These are phyloP conservation scores for Achaetomium macrosporum DNA, from an alignment of 2,329 filamentous ascomycete genomes.

Conservation along the genomic window DNA sequence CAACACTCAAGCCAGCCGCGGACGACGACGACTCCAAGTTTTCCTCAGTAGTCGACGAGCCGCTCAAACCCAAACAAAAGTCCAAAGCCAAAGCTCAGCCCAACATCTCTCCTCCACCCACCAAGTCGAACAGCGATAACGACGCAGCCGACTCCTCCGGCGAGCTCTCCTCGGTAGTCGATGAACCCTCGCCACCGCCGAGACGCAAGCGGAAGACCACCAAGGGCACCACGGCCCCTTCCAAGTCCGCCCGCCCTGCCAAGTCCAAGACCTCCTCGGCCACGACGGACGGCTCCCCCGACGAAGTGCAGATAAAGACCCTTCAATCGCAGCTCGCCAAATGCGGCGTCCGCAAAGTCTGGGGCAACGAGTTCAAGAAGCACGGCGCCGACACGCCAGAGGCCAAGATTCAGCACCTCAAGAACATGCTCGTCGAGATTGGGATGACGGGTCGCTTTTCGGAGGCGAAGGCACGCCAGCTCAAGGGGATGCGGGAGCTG, in stretches of 20 bases:
- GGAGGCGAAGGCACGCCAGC: constrained; percentile 73
- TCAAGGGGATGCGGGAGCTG: constrained; percentile 82
- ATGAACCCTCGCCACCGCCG: constrained; percentile 22
- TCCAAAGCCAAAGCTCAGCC: not conserved
- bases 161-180: constrained; percentile 21
- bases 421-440: constrained; percentile 67
- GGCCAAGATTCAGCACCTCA: constrained; percentile 79
- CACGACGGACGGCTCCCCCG: constrained; percentile 39
- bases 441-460: constrained; percentile 91
- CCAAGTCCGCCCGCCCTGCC: constrained; percentile 27
- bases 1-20: not conserved
- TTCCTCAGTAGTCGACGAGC: constrained; percentile 21
- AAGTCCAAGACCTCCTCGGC: constrained; percentile 33
- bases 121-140: constrained; percentile 24
- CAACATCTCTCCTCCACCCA: constrained; percentile 11
- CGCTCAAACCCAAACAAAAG: constrained; percentile 18
- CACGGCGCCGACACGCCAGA: constrained; percentile 59
- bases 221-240: constrained; percentile 33
- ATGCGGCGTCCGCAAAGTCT: constrained; percentile 88
- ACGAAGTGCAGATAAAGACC: constrained; percentile 78
- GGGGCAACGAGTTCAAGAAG: constrained; percentile 75
- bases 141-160: constrained; percentile 18
- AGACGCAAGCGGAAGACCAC: constrained; percentile 47
- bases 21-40: constrained; percentile 18
- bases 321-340: constrained; percentile 82